These are phyloP conservation scores for Paraphoma sp. DNA, from an alignment of 2,329 filamentous ascomycete genomes.

Conservation along the genomic window DNA sequence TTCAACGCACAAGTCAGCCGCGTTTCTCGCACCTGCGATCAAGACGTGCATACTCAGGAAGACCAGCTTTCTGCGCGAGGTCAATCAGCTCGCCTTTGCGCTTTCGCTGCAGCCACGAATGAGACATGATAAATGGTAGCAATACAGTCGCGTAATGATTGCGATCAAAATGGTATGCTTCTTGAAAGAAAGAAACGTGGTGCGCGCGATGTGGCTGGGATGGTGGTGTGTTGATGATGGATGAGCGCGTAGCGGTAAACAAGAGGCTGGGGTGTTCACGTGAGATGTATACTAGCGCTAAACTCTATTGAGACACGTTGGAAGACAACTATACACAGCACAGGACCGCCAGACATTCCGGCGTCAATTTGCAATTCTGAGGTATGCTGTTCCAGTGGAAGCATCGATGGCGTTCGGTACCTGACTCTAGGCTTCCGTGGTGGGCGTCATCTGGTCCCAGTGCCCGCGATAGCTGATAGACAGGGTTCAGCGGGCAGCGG, in stretches of 20 bases:
- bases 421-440: conserved; percentile 1
- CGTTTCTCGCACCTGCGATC: neutral
- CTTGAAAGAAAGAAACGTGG: conserved; percentile 20
- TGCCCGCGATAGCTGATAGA: conserved; percentile 21
- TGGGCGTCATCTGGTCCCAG: conserved; percentile 23
- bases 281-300: conserved; percentile 18
- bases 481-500: conserved; percentile 12
- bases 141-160: conserved; percentile 54
- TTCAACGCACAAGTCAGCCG: conserved; percentile 47
- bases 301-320: neutral
- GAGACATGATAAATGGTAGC: conserved; percentile 61
- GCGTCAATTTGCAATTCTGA: neutral
- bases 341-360: neutral
- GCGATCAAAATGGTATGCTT: conserved; percentile 51
- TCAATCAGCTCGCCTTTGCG: conserved; percentile 81
- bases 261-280: conserved; percentile 27
- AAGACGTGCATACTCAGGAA: conserved; percentile 70
- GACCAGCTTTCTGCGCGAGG: conserved; percentile 72
- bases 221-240: conserved; percentile 32
- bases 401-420: neutral
- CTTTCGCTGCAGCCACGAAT: conserved; percentile 79
- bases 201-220: conserved; percentile 17
- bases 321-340: neutral
- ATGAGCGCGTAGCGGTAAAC: conserved; percentile 32
- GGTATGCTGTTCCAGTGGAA: neutral